Conservation (phyloP, 2,329 filamentous ascomycete species). For the Onygena corvina region DNA sequence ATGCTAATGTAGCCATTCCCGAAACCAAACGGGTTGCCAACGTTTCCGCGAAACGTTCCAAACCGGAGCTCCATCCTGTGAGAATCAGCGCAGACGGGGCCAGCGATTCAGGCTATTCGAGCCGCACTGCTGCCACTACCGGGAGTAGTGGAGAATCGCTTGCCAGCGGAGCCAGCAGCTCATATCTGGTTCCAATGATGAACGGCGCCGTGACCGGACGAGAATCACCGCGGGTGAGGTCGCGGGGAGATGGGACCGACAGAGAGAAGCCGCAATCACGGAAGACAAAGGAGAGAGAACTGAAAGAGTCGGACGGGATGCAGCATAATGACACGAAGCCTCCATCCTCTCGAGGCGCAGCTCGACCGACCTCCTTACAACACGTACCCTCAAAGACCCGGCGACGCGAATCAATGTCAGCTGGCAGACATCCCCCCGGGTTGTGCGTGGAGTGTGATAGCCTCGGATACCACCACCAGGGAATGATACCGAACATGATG, state of each 20-base stretch:
- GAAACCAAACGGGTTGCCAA: slow-evolving; percentile 41
- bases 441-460: slow-evolving; percentile 28
- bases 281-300: slow-evolving; percentile 13
- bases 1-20: slow-evolving; percentile 31
- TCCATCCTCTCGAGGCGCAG: slow-evolving; percentile 23
- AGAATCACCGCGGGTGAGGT: slow-evolving; percentile 16
- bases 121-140: slow-evolving; percentile 43
- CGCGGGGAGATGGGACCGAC: slow-evolving; percentile 21
- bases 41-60: slow-evolving; percentile 39
- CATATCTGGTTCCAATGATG: slow-evolving; percentile 28
- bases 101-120: slow-evolving; percentile 53
- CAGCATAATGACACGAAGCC: slow-evolving; percentile 29
- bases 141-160: slow-evolving; percentile 43
- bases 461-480: slow-evolving; percentile 24
- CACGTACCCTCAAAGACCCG: slow-evolving; percentile 27
- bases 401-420: slow-evolving; percentile 21
- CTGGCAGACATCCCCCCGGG: slow-evolving; percentile 22
- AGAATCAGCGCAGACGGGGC: slow-evolving; percentile 34
- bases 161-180: slow-evolving; percentile 33
- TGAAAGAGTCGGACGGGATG: slow-evolving; percentile 17
- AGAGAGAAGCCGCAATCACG: slow-evolving; percentile 17
- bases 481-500: slow-evolving; percentile 11
- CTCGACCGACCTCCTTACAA: slow-evolving; percentile 22
- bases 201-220: slow-evolving; percentile 23
- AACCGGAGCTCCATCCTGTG: slow-evolving; percentile 29